These are phyloP conservation scores for Anthoceros angustus DNA, from an alignment of 225 moss, liverwort and hornwort genomes.

Conservation along the genomic window DNA sequence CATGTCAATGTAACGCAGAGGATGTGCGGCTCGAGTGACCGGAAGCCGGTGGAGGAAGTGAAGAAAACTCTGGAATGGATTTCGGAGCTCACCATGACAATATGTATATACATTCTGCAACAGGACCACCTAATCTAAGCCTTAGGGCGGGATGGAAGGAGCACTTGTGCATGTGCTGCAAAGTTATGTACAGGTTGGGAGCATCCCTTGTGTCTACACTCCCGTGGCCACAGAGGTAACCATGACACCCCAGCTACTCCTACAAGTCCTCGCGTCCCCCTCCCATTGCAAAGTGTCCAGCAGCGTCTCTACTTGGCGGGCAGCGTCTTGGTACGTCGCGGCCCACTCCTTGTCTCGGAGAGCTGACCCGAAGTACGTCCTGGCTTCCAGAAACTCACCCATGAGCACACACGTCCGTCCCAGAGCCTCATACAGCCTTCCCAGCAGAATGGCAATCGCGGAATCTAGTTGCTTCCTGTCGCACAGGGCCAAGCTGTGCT, in stretches of 20 bases:
- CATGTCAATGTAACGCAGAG: too few relatives aligned
- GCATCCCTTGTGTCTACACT: background rate
- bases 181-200: too few relatives aligned
- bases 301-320: conserved; percentile 7
- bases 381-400: conserved; percentile 6
- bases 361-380: conserved; percentile 5
- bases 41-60: too few relatives aligned
- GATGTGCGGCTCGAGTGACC: too few relatives aligned
- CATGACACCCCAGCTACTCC: conserved; percentile 4
- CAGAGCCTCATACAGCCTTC: conserved; percentile 6
- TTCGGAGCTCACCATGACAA: too few relatives aligned
- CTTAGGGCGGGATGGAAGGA: too few relatives aligned
- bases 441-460: background rate
- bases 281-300: conserved; percentile 7
- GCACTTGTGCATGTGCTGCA: too few relatives aligned
- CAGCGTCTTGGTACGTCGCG: conserved; percentile 6
- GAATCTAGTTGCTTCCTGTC: background rate
- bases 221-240: conserved; percentile 5
- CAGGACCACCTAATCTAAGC: too few relatives aligned
- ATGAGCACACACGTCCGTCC: conserved; percentile 8
- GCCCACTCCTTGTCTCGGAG: conserved; percentile 11
- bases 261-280: conserved; percentile 8
- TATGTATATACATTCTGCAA: too few relatives aligned
- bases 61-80: too few relatives aligned
- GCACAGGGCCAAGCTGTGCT: conserved; percentile 3